Base-by-base conservation (phyloP, 805 yeast species). In the Crinitomyces ghanaensis region DNA sequence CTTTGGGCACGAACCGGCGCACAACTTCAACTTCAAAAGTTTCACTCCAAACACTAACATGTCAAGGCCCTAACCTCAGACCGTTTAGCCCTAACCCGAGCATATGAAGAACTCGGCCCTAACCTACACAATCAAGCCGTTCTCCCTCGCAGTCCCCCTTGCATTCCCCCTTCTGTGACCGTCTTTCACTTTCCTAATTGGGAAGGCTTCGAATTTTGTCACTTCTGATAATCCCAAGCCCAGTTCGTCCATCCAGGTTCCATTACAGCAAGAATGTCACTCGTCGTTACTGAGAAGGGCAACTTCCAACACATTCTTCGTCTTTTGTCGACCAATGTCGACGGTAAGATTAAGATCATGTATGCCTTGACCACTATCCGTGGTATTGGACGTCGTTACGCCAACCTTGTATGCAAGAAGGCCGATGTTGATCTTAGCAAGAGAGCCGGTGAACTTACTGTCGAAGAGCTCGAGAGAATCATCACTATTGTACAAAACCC, bases 331-430 rank as follows among this genome's bases (percentile, higher is more conserved):
- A 91, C 99, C 74, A 91, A 91, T 86, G 96, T 91, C 68, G 99
- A 91, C 72, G 99, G 99, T 81, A 86, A 93, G 85, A 88, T 88
- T 78, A 91, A 91, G 80, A 78, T 91, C 70, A 93, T 91, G 91
- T 93, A 86, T 83, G 99, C 99, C 68, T 76, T 91, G 74, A 86
- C 98, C 77, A 81, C 86, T 72, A 93, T 91, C 68, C 83, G 95
- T 76, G 99, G 99, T 86, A 97, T 91, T 62, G 98, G 98, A 76
- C 93, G 97, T 73, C 91, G 99, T 76, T 93, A 88, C 82, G 76
- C 98, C 70, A 91, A 93, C 86, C 76, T 91, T 74, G 95, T 91
- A 65, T 91, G 97, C 78, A 93, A 93, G 83, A 93, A 88, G 80
- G 99, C 99, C 61, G 99, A 91, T 77, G 93, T 91, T 65, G 93